Base-by-base conservation (phyloP, 768 basidiomycete genomes). In the Boletus insuetus region DNA sequence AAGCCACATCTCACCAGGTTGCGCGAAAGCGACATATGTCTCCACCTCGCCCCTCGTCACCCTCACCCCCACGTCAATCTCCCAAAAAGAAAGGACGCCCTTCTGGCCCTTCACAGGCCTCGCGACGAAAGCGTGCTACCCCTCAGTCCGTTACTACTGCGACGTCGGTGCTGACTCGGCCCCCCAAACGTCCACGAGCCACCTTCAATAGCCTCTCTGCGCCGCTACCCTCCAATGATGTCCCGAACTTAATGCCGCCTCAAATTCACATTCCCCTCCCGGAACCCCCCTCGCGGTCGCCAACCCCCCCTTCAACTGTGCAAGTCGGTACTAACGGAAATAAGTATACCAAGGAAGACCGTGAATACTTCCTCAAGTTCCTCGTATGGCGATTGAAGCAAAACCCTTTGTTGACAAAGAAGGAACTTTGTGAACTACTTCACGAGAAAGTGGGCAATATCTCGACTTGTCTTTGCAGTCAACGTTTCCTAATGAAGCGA, bases 301-400 rank as follows among this genome's bases (percentile, higher is more conserved):
- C 88, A 1, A 82, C 77, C 3, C 87, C 88, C 22, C 88, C 87
- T 8, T 78, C 76, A 10, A 68, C 68, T 52, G 64, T 84, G 26
- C 73, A 84, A 42, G 62, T 66, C 38, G 71, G 70, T 49, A 77
- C 74, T 13, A 70, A 78, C 52, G 85, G 86, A 46, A 79, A 86
- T 58, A 82, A 72, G 66, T 90, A 84, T 62, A 89, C 87, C 2
- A 71, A 77, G 24, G 84, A 84, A 60, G 88, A 90, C 63, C 78
- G 79, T 45, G 77, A 79, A 5, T 90, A 78, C 59, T 88, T 89
- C 65, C 72, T 87, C 61, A 80, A 82, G 39, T 88, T 84, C 58
- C 75, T 87, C 39, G 71, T 77, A 41, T 89, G 86, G 84, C 75
- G 79, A 43, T 66, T 87, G 44, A 79, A 80, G 61, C 62, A 74